phyloP scores from a whole-genome alignment of 148 eudicot genomes.

The Rhododendron ferrugineum region DNA sequence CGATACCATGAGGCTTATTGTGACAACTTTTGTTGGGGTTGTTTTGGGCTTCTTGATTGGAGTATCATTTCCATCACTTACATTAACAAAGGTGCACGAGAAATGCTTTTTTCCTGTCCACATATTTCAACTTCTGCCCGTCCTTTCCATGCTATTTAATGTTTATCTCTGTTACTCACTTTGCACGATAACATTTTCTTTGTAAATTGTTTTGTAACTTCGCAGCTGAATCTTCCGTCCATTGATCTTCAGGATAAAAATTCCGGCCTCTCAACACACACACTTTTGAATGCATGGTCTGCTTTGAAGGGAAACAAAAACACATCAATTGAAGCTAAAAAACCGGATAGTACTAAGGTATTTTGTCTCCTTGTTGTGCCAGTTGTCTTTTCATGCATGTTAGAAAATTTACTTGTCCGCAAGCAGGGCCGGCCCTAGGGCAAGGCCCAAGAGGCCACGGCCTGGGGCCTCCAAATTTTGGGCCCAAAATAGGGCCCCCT shows the following conservation, averaged over 20 bases:
- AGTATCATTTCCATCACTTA: slow-evolving; percentile 42
- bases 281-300: slow-evolving; percentile 3
- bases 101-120: not conserved
- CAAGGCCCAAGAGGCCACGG: too few relatives aligned
- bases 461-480: too few relatives aligned
- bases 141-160: not conserved
- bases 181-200: not conserved
- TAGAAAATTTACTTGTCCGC: not conserved
- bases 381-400: not conserved
- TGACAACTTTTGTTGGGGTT: slow-evolving; percentile 46
- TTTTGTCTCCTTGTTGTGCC: not conserved
- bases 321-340: not conserved
- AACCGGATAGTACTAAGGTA: slow-evolving; percentile 13
- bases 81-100: slow-evolving; percentile 50
- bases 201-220: not conserved
- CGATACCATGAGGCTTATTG: slow-evolving; percentile 44
- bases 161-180: not conserved
- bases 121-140: not conserved
- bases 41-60: slow-evolving; percentile 70
- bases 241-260: slow-evolving; percentile 2
- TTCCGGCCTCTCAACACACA: slow-evolving; percentile 7
- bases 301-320: not conserved
- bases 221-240: slow-evolving; percentile 2
- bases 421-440: not conserved
- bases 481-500: too few relatives aligned